phyloP scores from a whole-genome alignment of 768 basidiomycete genomes.

The Auricularia sp. region DNA sequence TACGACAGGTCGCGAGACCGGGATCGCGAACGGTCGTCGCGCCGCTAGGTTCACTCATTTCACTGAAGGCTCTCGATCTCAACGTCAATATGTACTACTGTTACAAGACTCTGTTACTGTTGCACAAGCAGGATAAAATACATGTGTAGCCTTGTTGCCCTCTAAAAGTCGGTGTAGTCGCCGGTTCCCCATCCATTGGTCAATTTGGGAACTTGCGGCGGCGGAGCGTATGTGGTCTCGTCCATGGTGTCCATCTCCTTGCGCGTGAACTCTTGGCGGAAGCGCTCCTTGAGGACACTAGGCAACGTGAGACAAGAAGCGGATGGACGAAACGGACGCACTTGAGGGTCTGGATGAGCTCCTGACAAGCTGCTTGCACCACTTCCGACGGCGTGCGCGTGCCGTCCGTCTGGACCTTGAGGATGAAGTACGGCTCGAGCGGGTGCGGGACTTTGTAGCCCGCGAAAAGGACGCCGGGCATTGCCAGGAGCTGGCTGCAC shows the following conservation, averaged over 20 bases:
- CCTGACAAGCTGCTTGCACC: slow-evolving; percentile 73
- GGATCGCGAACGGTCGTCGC: neutral
- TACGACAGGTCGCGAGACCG: slow-evolving; percentile 13
- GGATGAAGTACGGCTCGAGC: slow-evolving; percentile 83
- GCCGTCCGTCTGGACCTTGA: slow-evolving; percentile 95
- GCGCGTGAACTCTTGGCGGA: slow-evolving; percentile 74
- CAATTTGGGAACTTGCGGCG: neutral
- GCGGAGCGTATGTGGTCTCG: neutral
- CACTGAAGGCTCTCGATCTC: neutral
- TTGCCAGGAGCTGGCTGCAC: slow-evolving; percentile 75
- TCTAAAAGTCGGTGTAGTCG: neutral
- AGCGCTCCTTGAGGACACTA: slow-evolving; percentile 58
- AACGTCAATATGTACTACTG: neutral
- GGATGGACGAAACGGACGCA: neutral
- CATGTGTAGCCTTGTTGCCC: neutral
- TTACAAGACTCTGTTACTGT: neutral
- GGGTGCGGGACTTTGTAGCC: slow-evolving; percentile 98
- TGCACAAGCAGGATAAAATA: neutral
- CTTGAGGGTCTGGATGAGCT: slow-evolving; percentile 55
- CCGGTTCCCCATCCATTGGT: neutral
- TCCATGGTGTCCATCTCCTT: slow-evolving; percentile 45
- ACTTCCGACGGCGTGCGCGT: slow-evolving; percentile 69
- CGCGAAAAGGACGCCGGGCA: slow-evolving; percentile 85
- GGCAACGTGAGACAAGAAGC: slow-evolving; percentile 15
- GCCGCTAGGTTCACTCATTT: neutral